These are phyloP conservation scores for Colletotrichum coccodes DNA, from an alignment of 2,329 filamentous ascomycete species.

Conservation along the genomic window DNA sequence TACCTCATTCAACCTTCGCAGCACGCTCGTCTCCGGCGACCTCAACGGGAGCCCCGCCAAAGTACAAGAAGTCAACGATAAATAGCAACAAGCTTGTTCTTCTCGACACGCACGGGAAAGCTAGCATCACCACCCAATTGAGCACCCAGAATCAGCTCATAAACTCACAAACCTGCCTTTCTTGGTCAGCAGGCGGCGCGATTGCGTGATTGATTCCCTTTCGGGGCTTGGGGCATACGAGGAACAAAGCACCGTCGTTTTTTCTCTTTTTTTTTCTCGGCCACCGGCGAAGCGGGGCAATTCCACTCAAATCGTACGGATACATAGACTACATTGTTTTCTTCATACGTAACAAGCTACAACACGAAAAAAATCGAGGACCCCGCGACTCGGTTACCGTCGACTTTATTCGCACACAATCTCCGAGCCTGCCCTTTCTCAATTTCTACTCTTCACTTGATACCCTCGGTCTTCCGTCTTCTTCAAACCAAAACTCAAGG, in stretches of 20 bases:
- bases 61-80: not conserved
- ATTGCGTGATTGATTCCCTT: conserved; percentile 34
- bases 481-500: not conserved
- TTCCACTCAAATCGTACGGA: conserved; percentile 23
- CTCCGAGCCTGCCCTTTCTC: not conserved
- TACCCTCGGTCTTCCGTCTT: not conserved
- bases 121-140: not conserved
- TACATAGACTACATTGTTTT: conserved; percentile 7
- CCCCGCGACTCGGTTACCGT: conserved; percentile 29
- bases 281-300: conserved; percentile 20
- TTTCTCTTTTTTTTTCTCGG: not conserved
- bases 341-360: conserved; percentile 24
- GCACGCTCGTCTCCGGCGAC: not conserved
- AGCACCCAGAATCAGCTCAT: conserved; percentile 13
- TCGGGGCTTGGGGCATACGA: conserved; percentile 18
- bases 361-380: conserved; percentile 10
- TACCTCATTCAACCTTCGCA: not conserved
- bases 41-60: not conserved
- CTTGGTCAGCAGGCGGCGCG: conserved; percentile 27
- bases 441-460: not conserved
- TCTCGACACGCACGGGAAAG: not conserved
- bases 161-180: conserved; percentile 27
- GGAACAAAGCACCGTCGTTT: conserved; percentile 20
- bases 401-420: conserved; percentile 14
- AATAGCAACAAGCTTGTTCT: not conserved